Conservation (phyloP, 108 stramenopile species). For the Fistulifera pelliculosa region DNA sequence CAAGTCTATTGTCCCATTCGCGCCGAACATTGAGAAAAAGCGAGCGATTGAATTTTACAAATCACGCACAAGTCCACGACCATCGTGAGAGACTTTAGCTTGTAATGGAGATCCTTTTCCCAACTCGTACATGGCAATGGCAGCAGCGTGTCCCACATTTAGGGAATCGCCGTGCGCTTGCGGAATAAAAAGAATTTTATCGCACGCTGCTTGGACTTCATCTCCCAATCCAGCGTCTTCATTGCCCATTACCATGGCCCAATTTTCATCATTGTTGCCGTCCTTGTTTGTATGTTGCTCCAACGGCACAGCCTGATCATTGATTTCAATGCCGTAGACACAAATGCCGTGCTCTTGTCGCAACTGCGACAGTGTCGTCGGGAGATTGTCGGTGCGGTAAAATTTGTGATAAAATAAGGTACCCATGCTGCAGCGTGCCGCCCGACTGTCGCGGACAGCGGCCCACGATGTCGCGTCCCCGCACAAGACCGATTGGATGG, state of each 20-base stretch:
- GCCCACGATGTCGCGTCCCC: conserved; percentile 10
- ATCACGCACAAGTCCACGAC: conserved; percentile 10
- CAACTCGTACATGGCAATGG: conserved; percentile 20
- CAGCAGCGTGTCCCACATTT: conserved; percentile 20
- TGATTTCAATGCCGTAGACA: conserved; percentile 19
- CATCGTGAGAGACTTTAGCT: conserved; percentile 3
- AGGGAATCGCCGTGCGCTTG: conserved; percentile 18
- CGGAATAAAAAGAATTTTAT: conserved; percentile 14
- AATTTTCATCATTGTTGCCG: not conserved
- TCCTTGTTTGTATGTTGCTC: not conserved
- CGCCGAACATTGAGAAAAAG: no score
- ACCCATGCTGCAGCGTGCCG: conserved; percentile 24
- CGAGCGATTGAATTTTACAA: no score
- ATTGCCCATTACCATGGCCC: conserved; percentile 21
- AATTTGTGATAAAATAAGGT: conserved; percentile 18
- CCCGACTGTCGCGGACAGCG: conserved; percentile 16
- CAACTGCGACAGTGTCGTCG: not conserved
- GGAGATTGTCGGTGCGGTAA: conserved; percentile 3
- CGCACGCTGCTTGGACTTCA: conserved; percentile 4
- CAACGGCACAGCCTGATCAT: conserved; percentile 1
- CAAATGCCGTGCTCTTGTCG: not conserved
- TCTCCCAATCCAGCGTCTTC: conserved; percentile 10
- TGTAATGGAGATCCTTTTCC: conserved; percentile 1
- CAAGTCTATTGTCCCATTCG: conserved; percentile 25
- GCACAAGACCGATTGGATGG: conserved; percentile 9